Percentiles rank a stretch among this genome's conserved stretches.
Evolutionary conservation across 768 basidiomycete genomes (phyloP).

Genomic region (Phaffia tasmanica): DNA sequence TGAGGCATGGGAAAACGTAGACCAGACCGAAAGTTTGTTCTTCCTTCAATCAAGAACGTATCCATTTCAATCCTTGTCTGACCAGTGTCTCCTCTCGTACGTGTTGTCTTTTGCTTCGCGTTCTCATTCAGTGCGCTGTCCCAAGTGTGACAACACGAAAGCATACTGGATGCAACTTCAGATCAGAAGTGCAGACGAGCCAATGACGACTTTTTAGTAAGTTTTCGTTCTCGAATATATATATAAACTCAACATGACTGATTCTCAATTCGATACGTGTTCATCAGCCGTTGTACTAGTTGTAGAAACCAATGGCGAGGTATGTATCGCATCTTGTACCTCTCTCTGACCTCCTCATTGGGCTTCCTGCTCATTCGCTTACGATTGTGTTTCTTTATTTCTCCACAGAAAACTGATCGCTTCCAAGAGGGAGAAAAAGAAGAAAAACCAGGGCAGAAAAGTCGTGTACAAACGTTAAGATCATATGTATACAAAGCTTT

Average conservation of each 20-base stretch:
- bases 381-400: no score
- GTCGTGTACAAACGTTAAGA: no score
- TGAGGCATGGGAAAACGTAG: constrained; percentile 87
- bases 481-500: no score
- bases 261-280: not conserved
- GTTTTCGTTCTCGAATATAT: constrained; percentile 17
- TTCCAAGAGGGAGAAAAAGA: no score
- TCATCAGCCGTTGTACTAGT: no score
- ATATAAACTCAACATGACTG: not conserved
- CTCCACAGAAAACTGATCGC: no score
- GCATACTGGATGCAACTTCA: constrained; percentile 96
- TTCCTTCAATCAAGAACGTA: not conserved
- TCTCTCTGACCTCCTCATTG: no score
- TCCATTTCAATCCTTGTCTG: not conserved
- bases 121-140: constrained; percentile 43
- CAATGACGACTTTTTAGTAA: constrained; percentile 41
- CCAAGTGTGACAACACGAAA: constrained; percentile 69
- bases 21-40: constrained; percentile 47
- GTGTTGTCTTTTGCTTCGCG: not conserved
- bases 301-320: no score
- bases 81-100: not conserved
- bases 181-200: constrained; percentile 42
- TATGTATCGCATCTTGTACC: no score
- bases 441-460: no score
- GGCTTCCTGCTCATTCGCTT: no score